phyloP scores from a whole-genome alignment of 768 basidiomycete genomes.

The Suillus variegatus region DNA sequence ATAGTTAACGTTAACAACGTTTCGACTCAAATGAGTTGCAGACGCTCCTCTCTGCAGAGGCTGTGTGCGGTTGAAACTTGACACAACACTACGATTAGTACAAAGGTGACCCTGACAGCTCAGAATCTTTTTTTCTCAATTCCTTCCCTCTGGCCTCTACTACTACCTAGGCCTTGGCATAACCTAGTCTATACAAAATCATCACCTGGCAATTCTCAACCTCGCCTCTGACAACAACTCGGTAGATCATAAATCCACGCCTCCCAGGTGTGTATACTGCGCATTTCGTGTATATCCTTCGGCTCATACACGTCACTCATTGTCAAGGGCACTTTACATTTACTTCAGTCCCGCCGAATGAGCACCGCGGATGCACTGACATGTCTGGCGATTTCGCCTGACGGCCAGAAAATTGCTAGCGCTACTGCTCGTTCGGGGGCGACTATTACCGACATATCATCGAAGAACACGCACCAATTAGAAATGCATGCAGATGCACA shows the following conservation, averaged over 20 bases:
- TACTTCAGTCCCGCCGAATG: constrained; percentile 1
- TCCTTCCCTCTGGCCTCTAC: too few species aligned
- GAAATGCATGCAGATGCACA: too few species aligned
- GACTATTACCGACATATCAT: not conserved
- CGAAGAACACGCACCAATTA: not conserved
- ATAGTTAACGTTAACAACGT: too few species aligned
- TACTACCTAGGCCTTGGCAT: too few species aligned
- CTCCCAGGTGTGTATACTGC: not conserved
- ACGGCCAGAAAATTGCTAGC: not conserved
- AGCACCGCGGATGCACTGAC: not conserved
- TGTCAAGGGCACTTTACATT: not conserved
- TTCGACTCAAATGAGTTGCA: too few species aligned
- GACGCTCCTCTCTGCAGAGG: too few species aligned
- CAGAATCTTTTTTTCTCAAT: too few species aligned
- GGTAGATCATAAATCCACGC: not conserved
- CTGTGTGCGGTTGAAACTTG: too few species aligned
- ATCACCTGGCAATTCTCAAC: too few species aligned
- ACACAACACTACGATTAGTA: too few species aligned
- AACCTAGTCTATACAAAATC: too few species aligned
- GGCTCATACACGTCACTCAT: not conserved
- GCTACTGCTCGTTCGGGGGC: constrained; percentile 7
- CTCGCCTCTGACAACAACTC: not conserved
- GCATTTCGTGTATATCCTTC: not conserved
- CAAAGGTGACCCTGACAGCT: too few species aligned
- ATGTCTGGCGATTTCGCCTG: not conserved